Evolutionary conservation across 2,329 filamentous ascomycete genomes (phyloP).

Genomic region (Penicillium paneum): DNA sequence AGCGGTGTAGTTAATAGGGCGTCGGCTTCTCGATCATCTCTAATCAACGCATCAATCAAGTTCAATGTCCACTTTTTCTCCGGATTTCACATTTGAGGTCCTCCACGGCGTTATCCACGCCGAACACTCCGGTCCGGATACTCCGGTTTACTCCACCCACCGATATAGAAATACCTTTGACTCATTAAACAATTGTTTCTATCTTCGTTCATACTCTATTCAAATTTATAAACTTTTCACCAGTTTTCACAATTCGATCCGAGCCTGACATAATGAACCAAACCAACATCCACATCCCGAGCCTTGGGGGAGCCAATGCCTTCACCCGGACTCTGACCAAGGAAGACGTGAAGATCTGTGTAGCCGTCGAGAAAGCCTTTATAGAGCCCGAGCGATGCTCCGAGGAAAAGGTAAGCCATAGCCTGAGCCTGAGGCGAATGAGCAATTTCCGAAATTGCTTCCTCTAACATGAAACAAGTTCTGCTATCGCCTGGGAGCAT

Average conservation of each 20-base stretch:
- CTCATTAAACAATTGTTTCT: conserved; percentile 1
- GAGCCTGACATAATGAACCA: not conserved
- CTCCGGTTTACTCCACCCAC: not conserved
- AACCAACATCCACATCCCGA: conserved; percentile 6
- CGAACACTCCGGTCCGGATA: conserved; percentile 11
- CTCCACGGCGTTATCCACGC: not conserved
- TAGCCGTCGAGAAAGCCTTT: conserved; percentile 14
- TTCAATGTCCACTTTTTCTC: not conserved
- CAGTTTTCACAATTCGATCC: not conserved
- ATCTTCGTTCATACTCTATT: not conserved
- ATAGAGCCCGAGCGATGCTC: conserved; percentile 15
- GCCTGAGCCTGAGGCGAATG: not conserved
- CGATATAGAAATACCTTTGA: conserved; percentile 1
- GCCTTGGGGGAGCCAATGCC: conserved; percentile 3
- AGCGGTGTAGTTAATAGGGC: not conserved
- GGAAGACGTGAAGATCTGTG: conserved; percentile 15
- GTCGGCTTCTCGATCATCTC: not conserved
- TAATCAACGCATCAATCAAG: not conserved
- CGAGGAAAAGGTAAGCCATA: conserved; percentile 14
- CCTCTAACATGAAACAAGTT: conserved; percentile 8
- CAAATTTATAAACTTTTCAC: not conserved
- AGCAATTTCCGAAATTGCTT: not conserved
- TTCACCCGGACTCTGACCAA: conserved; percentile 10
- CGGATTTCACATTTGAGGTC: not conserved
- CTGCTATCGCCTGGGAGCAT: conserved; percentile 12